Conservation (phyloP, 345 rosid genomes). For the Eucalyptus globulus region DNA sequence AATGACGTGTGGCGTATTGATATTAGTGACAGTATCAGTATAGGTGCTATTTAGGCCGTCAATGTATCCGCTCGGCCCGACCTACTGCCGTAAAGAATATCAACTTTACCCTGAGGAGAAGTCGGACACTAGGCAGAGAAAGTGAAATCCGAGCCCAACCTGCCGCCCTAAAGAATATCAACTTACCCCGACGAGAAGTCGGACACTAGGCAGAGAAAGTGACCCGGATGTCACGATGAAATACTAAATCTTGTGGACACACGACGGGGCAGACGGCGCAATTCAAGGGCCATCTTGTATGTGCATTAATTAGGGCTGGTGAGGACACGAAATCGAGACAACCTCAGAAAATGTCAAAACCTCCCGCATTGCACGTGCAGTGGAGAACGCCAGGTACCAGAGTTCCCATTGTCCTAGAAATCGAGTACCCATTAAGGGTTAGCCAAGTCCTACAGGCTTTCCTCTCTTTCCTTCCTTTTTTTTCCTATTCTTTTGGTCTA, state of each 20-base stretch:
- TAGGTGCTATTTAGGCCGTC: rapidly evolving
- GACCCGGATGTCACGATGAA: not conserved
- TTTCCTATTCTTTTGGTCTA: not conserved
- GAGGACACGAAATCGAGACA: not conserved
- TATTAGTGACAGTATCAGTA: rapidly evolving
- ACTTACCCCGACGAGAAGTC: not conserved
- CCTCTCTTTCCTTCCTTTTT: not conserved
- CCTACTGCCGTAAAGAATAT: not conserved
- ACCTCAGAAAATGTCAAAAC: not conserved
- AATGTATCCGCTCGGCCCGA: not conserved
- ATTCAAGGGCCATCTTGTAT: not conserved
- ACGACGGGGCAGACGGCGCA: not conserved
- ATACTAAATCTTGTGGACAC: not conserved
- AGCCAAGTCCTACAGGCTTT: not conserved
- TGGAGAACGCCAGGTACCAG: not conserved
- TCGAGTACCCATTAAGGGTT: not conserved
- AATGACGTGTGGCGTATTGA: rapidly evolving
- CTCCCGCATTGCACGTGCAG: not conserved
- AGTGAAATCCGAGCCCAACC: not conserved
- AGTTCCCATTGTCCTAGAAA: not conserved
- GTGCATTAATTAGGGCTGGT: not conserved
- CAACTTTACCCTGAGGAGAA: no score
- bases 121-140: not conserved
- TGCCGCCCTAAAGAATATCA: not conserved
- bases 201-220: not conserved